phyloP scores from a whole-genome alignment of 179 eudicot genomes.

The Spinacia oleracea region DNA sequence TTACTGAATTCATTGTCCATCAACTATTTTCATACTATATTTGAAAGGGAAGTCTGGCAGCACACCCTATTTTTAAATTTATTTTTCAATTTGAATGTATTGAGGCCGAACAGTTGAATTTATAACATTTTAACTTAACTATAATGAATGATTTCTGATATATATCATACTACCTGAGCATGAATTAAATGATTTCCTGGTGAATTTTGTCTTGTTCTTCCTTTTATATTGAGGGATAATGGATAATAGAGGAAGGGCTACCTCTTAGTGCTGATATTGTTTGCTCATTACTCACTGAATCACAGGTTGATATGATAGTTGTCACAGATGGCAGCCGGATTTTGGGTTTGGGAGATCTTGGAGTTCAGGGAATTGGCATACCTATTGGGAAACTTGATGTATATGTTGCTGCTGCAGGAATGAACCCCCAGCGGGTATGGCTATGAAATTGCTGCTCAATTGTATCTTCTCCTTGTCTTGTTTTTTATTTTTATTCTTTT shows the following conservation, averaged over 20 bases:
- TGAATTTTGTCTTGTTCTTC: background rate
- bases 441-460: slow-evolving; percentile 13
- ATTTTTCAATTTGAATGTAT: background rate
- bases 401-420: slow-evolving; percentile 99
- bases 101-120: background rate
- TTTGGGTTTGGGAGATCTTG: slow-evolving; percentile 98
- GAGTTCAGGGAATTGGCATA: slow-evolving; percentile 98
- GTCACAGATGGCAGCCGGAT: slow-evolving; percentile 99
- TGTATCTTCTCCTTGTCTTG: slow-evolving; percentile 2
- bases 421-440: slow-evolving; percentile 88
- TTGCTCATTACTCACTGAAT: slow-evolving; percentile 22
- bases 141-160: background rate
- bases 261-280: slow-evolving; percentile 16
- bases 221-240: background rate
- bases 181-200: background rate
- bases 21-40: background rate
- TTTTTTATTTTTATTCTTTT: too few species aligned
- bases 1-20: background rate
- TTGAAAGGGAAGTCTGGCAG: slow-evolving; percentile 1
- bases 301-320: slow-evolving; percentile 98
- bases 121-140: background rate
- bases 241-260: background rate
- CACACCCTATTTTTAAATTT: background rate
- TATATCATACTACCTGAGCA: background rate
- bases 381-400: slow-evolving; percentile 98